Percentiles rank a stretch among this genome's conserved stretches.
These are phyloP conservation scores for Cladochytrium replicatum DNA, from an alignment of 192 early-diverging fungal species.

Conservation along the genomic window DNA sequence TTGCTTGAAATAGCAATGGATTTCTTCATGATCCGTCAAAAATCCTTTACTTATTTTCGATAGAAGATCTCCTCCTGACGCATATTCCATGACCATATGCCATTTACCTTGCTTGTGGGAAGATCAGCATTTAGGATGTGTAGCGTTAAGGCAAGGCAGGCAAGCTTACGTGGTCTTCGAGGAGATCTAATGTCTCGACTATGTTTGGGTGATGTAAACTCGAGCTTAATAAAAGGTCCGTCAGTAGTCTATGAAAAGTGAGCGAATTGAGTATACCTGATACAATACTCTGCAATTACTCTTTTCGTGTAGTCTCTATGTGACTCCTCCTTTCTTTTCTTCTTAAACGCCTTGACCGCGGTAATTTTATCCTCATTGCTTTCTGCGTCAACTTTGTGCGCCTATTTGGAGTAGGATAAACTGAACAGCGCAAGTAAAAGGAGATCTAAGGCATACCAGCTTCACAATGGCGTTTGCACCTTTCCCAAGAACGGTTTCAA, in stretches of 20 bases:
- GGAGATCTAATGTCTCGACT: conserved; percentile 14
- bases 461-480: conserved; percentile 41
- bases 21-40: conserved; percentile 28
- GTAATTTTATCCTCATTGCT: not conserved
- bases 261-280: not conserved
- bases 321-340: conserved; percentile 18
- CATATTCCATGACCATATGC: conserved; percentile 51
- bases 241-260: not conserved
- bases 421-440: not conserved
- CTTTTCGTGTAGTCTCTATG: conserved; percentile 25
- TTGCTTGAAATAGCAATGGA: conserved; percentile 46
- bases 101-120: conserved; percentile 25
- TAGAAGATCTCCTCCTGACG: conserved; percentile 42
- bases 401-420: not conserved
- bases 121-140: not conserved
- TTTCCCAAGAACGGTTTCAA: conserved; percentile 30
- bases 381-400: conserved; percentile 10
- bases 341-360: conserved; percentile 18
- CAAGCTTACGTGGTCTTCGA: conserved; percentile 14
- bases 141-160: conserved; percentile 7
- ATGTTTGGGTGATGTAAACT: conserved; percentile 27
- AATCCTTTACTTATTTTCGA: conserved; percentile 20
- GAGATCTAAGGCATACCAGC: conserved; percentile 17
- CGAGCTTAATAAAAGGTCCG: conserved; percentile 3
- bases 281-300: conserved; percentile 22